Conservation (phyloP, 305 asterid genomes). For the Fraxinus latifolia region DNA sequence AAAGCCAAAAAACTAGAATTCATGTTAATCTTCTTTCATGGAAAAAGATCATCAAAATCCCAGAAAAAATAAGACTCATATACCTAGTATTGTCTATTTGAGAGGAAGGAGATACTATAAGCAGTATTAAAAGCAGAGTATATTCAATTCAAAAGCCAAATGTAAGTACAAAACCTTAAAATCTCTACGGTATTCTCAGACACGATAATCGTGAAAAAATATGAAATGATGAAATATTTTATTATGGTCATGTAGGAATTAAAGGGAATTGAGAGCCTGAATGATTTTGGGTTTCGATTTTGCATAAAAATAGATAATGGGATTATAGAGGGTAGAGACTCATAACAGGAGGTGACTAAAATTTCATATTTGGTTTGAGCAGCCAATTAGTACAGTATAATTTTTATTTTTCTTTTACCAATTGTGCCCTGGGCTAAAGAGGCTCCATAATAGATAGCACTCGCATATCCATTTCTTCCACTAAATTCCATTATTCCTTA, state of each 20-base stretch:
- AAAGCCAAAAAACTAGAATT: background rate
- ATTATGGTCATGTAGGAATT: background rate
- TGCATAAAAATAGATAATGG: background rate
- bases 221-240: background rate
- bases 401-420: background rate
- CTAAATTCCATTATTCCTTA: background rate
- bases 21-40: background rate
- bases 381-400: background rate
- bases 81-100: background rate
- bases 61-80: background rate
- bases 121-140: background rate
- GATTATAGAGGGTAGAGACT: background rate
- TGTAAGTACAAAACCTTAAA: background rate
- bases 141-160: background rate
- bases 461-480: background rate
- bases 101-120: background rate
- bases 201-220: background rate
- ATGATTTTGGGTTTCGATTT: background rate
- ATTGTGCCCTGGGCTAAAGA: background rate
- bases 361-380: background rate
- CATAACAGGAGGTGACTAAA: background rate
- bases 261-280: background rate
- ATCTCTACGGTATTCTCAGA: background rate
- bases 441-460: background rate
- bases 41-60: background rate